Base-by-base conservation (phyloP, 2,329 filamentous ascomycete genomes). In the Teratosphaeria zuluensis region DNA sequence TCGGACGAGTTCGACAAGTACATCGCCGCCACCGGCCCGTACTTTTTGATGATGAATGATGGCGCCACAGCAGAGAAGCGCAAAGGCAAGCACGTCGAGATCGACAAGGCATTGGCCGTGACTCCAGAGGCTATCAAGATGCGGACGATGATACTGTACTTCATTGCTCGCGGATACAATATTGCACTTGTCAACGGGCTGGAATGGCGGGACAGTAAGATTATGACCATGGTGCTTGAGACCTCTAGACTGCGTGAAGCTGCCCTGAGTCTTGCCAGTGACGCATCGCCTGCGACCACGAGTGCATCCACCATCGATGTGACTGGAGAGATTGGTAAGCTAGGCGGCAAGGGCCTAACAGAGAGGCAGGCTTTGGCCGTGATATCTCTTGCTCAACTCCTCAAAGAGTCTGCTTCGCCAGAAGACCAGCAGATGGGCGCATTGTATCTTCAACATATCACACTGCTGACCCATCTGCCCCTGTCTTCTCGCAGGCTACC, bases 41-140 rank as follows among this genome's bases (percentile, higher is more conserved):
- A 88, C 66, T 89, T 90, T 64, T 73, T 90, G 56, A 81, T 91
- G 75, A 83, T 81, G 56, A 85, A 88, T 63, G 84, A 89, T 68
- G 86, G 85, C 53, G 76, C 77, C 51, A 57, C 58, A 12, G 54
- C 68, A 21, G 58, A 56, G 3, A 60, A 65, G 30, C 61, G 64
- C 28, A 62, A 62, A n/a, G 62, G 63, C n/a, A 65, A 64, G 53
- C 56, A 61, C 46, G 57, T 64, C 6, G 54, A 28, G 21, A 55
- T 28, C 19, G 56, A 59, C 12, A 61, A 57, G 9, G 53, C 52
- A 14, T 33, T 31, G 21, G 54, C 62, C 51, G 33, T 57, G 11
- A 53, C 52, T 14, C 58, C 58, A 19, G 64, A 42, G 46, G 21
- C 61, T 12, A 57, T 66, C 2, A 59, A 59, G 2, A 65, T 78